phyloP scores from a whole-genome alignment of 345 rosid species.

The Firmiana major region DNA sequence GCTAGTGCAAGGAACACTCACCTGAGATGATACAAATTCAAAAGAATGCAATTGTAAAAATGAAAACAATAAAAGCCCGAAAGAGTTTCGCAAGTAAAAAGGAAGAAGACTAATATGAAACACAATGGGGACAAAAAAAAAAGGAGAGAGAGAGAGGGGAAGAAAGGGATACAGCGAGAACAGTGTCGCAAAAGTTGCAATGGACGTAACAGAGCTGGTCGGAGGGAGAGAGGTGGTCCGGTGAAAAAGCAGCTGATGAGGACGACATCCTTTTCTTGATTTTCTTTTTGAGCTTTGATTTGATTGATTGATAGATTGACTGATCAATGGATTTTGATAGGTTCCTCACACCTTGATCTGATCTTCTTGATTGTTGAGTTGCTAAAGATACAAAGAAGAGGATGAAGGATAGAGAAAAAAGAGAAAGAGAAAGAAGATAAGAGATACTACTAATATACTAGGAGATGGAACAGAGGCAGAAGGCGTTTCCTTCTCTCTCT shows the following conservation, averaged over 20 bases:
- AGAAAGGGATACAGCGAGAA: slow-evolving; percentile 64
- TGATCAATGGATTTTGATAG: slow-evolving; percentile 41
- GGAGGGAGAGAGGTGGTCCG: slow-evolving; percentile 89
- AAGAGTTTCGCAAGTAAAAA: background rate
- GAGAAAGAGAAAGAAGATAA: slow-evolving; percentile 10
- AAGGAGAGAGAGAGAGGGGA: slow-evolving; percentile 2
- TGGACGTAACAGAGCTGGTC: slow-evolving; percentile 98
- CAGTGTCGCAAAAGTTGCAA: slow-evolving; percentile 89
- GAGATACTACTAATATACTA: slow-evolving; percentile 17
- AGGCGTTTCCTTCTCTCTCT: slow-evolving; percentile 11
- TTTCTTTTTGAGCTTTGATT: slow-evolving; percentile 28
- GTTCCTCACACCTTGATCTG: slow-evolving; percentile 47
- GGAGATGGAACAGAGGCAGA: slow-evolving; percentile 20
- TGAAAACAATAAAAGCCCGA: background rate
- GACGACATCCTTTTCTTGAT: slow-evolving; percentile 48
- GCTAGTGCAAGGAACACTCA: slow-evolving; percentile 93
- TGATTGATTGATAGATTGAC: slow-evolving; percentile 88
- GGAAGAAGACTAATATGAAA: background rate
- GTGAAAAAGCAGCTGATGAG: slow-evolving; percentile 68
- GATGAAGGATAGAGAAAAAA: slow-evolving; percentile 1
- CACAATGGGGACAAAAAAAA: slow-evolving; percentile 7
- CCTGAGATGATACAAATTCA: slow-evolving; percentile 39
- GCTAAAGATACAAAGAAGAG: slow-evolving; percentile 20
- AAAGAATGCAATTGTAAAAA: background rate
- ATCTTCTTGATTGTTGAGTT: slow-evolving; percentile 60